Conservation (phyloP, 2,329 filamentous ascomycete species). For the Aspergillus melleus region DNA sequence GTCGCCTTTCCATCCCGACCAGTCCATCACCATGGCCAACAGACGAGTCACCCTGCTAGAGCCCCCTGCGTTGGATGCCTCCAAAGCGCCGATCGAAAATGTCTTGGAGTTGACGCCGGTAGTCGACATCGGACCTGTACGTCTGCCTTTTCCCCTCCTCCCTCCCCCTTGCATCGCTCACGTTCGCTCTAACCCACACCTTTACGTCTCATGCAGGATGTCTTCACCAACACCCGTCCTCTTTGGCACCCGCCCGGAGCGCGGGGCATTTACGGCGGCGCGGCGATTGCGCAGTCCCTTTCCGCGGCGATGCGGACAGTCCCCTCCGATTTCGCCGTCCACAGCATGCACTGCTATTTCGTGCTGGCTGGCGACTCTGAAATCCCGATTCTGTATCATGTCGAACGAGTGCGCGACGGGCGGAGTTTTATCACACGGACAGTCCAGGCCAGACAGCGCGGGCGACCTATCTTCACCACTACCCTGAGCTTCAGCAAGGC, state of each 20-base stretch:
- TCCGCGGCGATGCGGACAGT: conserved; percentile 87
- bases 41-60: conserved; percentile 64
- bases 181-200: conserved; percentile 1
- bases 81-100: conserved; percentile 82
- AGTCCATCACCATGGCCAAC: conserved; percentile 27
- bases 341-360: conserved; percentile 99
- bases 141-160: conserved; percentile 23
- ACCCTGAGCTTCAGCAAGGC: conserved; percentile 84
- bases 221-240: conserved; percentile 91
- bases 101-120: conserved; percentile 82
- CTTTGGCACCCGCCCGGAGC: conserved; percentile 92
- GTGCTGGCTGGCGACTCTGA: conserved; percentile 83
- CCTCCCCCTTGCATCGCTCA: not conserved
- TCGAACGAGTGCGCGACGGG: conserved; percentile 89
- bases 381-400: conserved; percentile 89
- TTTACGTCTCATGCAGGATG: conserved; percentile 60
- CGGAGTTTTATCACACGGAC: conserved; percentile 87
- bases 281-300: conserved; percentile 89
- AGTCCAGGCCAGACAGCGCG: conserved; percentile 90
- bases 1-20: not conserved
- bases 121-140: conserved; percentile 58
- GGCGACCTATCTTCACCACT: conserved; percentile 89
- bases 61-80: conserved; percentile 69
- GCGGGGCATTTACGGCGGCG: conserved; percentile 88
- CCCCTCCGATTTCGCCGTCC: conserved; percentile 72